Conservation (phyloP, 2,329 filamentous ascomycete genomes). For the Rutstroemia sp. region DNA sequence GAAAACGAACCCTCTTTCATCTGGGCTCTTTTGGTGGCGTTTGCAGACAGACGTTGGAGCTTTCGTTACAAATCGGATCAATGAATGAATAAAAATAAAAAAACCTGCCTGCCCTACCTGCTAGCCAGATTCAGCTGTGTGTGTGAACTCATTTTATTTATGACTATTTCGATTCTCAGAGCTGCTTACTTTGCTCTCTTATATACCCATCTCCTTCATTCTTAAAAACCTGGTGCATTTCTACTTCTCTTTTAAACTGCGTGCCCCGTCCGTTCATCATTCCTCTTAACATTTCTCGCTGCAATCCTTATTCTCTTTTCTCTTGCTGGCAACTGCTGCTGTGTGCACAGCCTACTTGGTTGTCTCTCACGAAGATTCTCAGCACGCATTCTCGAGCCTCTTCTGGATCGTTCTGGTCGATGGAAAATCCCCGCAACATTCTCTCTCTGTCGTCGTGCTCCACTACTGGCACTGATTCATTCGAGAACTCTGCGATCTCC, state of each 20-base stretch:
- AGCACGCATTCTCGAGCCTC: conserved; percentile 25
- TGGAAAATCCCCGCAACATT: conserved; percentile 23
- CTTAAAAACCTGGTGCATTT: conserved; percentile 21
- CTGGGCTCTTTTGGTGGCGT: conserved; percentile 10
- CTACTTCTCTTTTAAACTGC: conserved; percentile 11
- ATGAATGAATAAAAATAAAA: conserved; percentile 8
- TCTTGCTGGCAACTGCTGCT: conserved; percentile 15
- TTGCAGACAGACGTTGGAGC: conserved; percentile 2
- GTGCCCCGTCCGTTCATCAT: conserved; percentile 18
- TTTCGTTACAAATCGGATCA: conserved; percentile 10
- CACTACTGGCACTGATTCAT: conserved; percentile 20
- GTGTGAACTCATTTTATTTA: neutral
- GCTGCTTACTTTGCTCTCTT: conserved; percentile 11
- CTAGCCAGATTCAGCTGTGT: conserved; percentile 9
- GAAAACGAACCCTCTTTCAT: neutral
- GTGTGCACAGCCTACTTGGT: conserved; percentile 14
- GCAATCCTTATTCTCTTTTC: conserved; percentile 26
- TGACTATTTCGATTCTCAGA: too few species aligned
- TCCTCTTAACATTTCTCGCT: conserved; percentile 29
- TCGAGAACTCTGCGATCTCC: conserved; percentile 11
- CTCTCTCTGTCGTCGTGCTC: conserved; percentile 13
- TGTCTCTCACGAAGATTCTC: conserved; percentile 12
- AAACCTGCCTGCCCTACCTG: conserved; percentile 20
- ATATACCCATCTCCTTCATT: conserved; percentile 29
- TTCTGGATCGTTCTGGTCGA: conserved; percentile 10